A percentile compares a stretch with the other conserved stretches of the same genome.
These are phyloP conservation scores for Fragaria nilgerrensis DNA, from an alignment of 306 rosid genomes.

Conservation along the genomic window DNA sequence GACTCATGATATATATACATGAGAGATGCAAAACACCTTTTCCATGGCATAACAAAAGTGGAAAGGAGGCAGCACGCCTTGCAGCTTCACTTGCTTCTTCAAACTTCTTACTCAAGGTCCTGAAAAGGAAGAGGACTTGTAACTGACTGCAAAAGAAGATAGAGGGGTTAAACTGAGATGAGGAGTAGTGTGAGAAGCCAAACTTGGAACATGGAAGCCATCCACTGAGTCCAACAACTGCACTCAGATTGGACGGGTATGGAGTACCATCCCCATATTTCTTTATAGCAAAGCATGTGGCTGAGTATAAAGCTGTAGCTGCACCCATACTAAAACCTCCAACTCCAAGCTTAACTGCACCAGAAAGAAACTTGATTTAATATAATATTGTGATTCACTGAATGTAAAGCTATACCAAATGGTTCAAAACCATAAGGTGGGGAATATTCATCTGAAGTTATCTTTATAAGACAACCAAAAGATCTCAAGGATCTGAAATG, in stretches of 20 bases:
- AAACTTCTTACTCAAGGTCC: slow-evolving; percentile 66
- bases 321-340: slow-evolving; percentile 99
- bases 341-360: slow-evolving; percentile 86
- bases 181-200: slow-evolving; percentile 26
- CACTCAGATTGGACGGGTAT: slow-evolving; percentile 76
- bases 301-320: slow-evolving; percentile 88
- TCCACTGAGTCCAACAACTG: slow-evolving; percentile 89
- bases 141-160: slow-evolving; percentile 12
- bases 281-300: slow-evolving; percentile 61
- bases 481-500: neutral
- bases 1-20: neutral
- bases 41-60: slow-evolving; percentile 89
- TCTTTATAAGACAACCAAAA: neutral
- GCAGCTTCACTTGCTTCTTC: slow-evolving; percentile 61
- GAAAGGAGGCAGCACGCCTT: slow-evolving; percentile 69
- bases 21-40: slow-evolving; percentile 50
- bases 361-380: slow-evolving; percentile 14
- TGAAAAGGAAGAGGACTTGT: slow-evolving; percentile 32
- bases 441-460: neutral
- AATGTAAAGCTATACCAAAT: neutral
- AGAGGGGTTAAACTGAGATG: slow-evolving; percentile 2
- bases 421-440: neutral
- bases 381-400: slow-evolving; percentile 7
- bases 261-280: slow-evolving; percentile 69
- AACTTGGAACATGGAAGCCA: slow-evolving; percentile 99